Percentiles rank a stretch among this genome's conserved stretches.
Conservation (phyloP, 495 filamentous ascomycete species). For the Lepraria neglecta region DNA sequence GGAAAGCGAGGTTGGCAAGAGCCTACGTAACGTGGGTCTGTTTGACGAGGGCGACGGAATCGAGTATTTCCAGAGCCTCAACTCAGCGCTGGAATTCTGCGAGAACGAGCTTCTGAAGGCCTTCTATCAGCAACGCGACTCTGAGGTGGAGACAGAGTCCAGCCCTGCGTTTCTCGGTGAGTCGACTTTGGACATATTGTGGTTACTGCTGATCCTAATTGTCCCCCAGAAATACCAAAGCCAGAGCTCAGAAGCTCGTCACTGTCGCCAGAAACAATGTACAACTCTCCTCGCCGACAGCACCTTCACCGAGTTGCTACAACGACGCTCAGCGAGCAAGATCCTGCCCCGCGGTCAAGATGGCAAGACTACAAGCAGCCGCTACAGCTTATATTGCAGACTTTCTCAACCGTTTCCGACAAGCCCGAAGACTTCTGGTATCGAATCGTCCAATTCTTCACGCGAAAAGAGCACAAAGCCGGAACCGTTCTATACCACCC, state of each 20-base stretch:
- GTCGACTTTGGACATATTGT: conserved; percentile 2
- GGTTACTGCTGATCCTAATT: conserved; percentile 5
- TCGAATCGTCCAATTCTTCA: conserved; percentile 64
- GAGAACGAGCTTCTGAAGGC: conserved; percentile 91
- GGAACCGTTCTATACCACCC: conserved; percentile 70
- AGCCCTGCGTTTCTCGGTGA: conserved; percentile 22
- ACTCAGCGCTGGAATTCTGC: conserved; percentile 85
- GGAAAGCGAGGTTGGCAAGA: conserved; percentile 65
- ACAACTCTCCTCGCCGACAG: conserved; percentile 70
- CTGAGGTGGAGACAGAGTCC: conserved; percentile 20
- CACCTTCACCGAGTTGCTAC: conserved; percentile 74
- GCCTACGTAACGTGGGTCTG: conserved; percentile 73
- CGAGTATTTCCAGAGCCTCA: conserved; percentile 79
- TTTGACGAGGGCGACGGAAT: conserved; percentile 60
- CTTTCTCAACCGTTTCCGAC: conserved; percentile 70
- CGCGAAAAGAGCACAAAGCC: conserved; percentile 53
- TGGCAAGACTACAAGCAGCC: conserved; percentile 87
- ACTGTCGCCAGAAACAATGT: conserved; percentile 42
- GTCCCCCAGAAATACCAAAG: conserved; percentile 25
- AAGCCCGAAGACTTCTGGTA: conserved; percentile 96
- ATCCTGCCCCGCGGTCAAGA: conserved; percentile 45
- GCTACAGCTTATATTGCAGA: conserved; percentile 82
- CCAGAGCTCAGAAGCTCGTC: conserved; percentile 15
- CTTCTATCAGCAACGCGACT: conserved; percentile 54
- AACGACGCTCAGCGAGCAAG: conserved; percentile 59